phyloP scores from a whole-genome alignment of 441 rosid species.

The Melianthus villosus region DNA sequence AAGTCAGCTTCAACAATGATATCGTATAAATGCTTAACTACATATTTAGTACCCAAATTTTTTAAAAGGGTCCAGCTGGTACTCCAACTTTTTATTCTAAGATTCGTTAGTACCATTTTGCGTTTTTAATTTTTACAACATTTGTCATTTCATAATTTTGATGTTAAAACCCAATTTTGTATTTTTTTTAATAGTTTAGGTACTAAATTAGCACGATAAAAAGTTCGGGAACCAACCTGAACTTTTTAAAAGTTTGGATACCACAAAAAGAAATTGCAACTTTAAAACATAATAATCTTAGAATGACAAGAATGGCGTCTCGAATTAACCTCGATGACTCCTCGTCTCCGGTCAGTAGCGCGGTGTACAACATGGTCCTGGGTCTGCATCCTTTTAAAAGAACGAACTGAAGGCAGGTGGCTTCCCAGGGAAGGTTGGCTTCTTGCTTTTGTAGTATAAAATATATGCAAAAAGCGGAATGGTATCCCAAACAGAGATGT shows the following conservation, averaged over 20 bases:
- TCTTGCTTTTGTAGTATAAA: slow-evolving; percentile 18
- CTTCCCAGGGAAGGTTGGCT: slow-evolving; percentile 21
- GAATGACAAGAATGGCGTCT: background rate
- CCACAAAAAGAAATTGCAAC: background rate
- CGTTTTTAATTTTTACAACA: too few species aligned
- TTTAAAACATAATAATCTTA: background rate
- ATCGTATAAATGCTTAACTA: too few species aligned
- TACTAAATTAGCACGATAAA: too few species aligned
- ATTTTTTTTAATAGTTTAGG: too few species aligned
- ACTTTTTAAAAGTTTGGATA: too few species aligned
- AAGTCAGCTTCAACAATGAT: background rate
- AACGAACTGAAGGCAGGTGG: slow-evolving; percentile 18
- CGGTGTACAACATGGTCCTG: slow-evolving; percentile 62
- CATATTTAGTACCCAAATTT: too few species aligned
- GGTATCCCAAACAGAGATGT: slow-evolving; percentile 43
- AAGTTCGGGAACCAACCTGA: too few species aligned
- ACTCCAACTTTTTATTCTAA: too few species aligned
- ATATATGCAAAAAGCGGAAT: slow-evolving; percentile 21
- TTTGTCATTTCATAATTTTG: too few species aligned
- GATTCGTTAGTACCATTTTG: too few species aligned
- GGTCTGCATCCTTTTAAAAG: slow-evolving; percentile 27
- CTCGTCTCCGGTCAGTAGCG: slow-evolving; percentile 79
- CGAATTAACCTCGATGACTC: slow-evolving; percentile 67
- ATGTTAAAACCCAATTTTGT: too few species aligned
- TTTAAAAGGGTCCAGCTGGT: too few species aligned